These are phyloP conservation scores for Umbelopsis sp. DNA, from an alignment of 371 early-diverging fungal genomes.

Conservation along the genomic window DNA sequence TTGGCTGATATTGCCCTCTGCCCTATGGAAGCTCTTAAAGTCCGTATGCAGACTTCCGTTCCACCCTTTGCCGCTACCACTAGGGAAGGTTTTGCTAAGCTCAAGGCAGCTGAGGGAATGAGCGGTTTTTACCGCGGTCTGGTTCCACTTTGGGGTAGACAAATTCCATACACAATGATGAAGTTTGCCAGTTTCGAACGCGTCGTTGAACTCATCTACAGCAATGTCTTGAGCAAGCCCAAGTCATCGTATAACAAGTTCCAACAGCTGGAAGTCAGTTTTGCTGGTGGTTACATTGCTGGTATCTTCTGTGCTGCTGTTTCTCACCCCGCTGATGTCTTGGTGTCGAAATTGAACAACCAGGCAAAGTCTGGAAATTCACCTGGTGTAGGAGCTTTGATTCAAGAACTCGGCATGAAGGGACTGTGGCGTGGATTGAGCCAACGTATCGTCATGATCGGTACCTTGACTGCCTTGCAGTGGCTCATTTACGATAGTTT, in stretches of 20 bases:
- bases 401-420: slow-evolving; percentile 61
- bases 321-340: slow-evolving; percentile 95
- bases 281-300: slow-evolving; percentile 89
- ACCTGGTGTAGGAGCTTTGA: slow-evolving; percentile 42
- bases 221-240: slow-evolving; percentile 69
- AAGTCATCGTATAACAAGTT: slow-evolving; percentile 74
- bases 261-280: slow-evolving; percentile 76
- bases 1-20: slow-evolving; percentile 85
- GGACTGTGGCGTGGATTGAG: slow-evolving; percentile 71
- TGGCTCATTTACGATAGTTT: slow-evolving; percentile 75
- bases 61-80: slow-evolving; percentile 73
- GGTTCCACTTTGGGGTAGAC: slow-evolving; percentile 81
- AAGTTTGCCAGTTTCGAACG: slow-evolving; percentile 92
- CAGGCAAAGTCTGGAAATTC: slow-evolving; percentile 58
- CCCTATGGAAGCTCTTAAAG: slow-evolving; percentile 84
- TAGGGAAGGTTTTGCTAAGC: slow-evolving; percentile 65
- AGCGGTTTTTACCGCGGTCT: slow-evolving; percentile 77
- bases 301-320: slow-evolving; percentile 92
- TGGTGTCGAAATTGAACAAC: slow-evolving; percentile 90
- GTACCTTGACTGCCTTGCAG: slow-evolving; percentile 75
- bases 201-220: slow-evolving; percentile 77
- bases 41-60: slow-evolving; percentile 76
- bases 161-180: slow-evolving; percentile 96
- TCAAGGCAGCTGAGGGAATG: slow-evolving; percentile 63
- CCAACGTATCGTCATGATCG: slow-evolving; percentile 81